Base-by-base conservation (phyloP, 1,139 yeast species). In the Pichiaceae sp. region DNA sequence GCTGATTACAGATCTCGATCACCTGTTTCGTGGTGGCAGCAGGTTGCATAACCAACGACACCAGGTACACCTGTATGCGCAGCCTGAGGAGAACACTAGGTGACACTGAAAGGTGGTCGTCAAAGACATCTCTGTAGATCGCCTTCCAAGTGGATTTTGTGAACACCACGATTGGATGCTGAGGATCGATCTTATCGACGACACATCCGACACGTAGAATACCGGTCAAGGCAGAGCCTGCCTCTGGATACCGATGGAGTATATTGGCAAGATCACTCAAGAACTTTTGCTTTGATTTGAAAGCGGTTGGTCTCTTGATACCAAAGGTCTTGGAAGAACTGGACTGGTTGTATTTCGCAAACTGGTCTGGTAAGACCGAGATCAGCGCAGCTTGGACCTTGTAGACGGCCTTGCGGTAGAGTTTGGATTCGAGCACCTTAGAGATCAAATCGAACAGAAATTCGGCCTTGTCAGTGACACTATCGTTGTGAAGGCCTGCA, bases 151-250 rank as follows among this genome's bases (percentile, higher is more conserved):
- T 33, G 15, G 40, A 38, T 14, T 36, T 31, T 8, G 76, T 57
- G 48, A 72, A 77, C 32, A 49, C 52, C 12, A 66, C 68, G 6
- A 75, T 49, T 1, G 74, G 65, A 48, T 72, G 72, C 8, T 54
- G 41, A 4, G 73, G 67, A 6, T 45, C 43, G 18, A 37, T 31
- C 1, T 43, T 16, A 20, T 47, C 38, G 5, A 53, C 31, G 2
- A 50, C 41, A 29, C 50, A 49, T 43, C 67, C 66, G 45, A 40
- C 64, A 58, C 43, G 57, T 60, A 49, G 53, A 47, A 47, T 54
- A 52, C 37, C 57, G 38, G 39, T 57, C 48, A 41, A 57, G 41
- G 39, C 64, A 56, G 39, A 45, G 2, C 50, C 52, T 15, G 47
- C 42, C n/a, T 38, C 41, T 3, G 57, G 57, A n/a, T 33, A 21